A percentile compares a stretch with the other conserved stretches of the same genome.
These are phyloP conservation scores for Komagataella populi DNA, from an alignment of 805 yeast genomes.

Conservation along the genomic window DNA sequence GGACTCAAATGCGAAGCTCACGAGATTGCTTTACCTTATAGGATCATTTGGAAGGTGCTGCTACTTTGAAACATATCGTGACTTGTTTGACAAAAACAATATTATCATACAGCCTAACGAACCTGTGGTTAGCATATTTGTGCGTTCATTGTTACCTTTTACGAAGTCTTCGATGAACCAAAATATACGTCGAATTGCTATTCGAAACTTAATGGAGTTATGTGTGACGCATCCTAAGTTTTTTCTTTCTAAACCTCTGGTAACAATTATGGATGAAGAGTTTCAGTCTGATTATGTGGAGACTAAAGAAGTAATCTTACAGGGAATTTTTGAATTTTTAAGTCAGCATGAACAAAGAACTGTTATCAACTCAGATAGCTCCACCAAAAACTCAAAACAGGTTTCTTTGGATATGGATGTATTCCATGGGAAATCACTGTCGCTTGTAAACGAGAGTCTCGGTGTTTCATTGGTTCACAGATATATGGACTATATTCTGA, in stretches of 20 bases:
- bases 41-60: constrained; percentile 67
- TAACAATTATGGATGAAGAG: constrained; percentile 37
- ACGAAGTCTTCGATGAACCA: constrained; percentile 21
- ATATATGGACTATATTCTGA: constrained; percentile 34
- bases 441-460: constrained; percentile 49
- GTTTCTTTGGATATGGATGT: constrained; percentile 29
- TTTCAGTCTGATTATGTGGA: constrained; percentile 23
- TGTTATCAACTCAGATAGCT: constrained; percentile 24
- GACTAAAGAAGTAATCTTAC: constrained; percentile 36
- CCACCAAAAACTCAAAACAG: constrained; percentile 19
- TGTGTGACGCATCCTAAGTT: constrained; percentile 53
- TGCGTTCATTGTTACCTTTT: constrained; percentile 45
- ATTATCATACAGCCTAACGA: constrained; percentile 36
- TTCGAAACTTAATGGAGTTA: constrained; percentile 42
- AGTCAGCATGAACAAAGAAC: constrained; percentile 38
- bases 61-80: constrained; percentile 33
- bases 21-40: constrained; percentile 44
- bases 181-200: constrained; percentile 32
- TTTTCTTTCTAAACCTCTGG: constrained; percentile 43
- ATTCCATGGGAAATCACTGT: constrained; percentile 39
- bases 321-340: constrained; percentile 45
- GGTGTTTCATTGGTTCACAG: constrained; percentile 63
- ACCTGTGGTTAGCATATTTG: constrained; percentile 40
- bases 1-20: constrained; percentile 21
- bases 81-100: constrained; percentile 22